Percentiles rank a stretch among this genome's conserved stretches.
These are phyloP conservation scores for Hypocreales sp. DNA, from an alignment of 2,329 filamentous ascomycete species.

Conservation along the genomic window DNA sequence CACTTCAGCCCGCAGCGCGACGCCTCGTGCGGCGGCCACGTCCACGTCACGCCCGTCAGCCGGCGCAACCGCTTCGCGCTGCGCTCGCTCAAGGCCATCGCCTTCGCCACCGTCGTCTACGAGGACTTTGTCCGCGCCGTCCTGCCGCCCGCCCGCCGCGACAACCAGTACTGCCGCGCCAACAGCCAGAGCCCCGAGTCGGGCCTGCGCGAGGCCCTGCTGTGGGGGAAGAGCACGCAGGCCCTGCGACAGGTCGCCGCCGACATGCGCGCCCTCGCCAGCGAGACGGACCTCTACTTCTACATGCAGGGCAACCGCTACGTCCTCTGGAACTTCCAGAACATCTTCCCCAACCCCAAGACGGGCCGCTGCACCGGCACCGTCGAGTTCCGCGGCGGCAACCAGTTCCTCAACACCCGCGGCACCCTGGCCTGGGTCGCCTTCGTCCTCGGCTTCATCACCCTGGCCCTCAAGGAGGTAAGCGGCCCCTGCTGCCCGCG, in stretches of 20 bases:
- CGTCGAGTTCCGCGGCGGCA: conserved; percentile 23
- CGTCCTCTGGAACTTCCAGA: conserved; percentile 25
- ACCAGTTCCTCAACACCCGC: conserved; percentile 20
- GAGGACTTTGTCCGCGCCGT: conserved; percentile 18
- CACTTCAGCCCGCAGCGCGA: conserved; percentile 21
- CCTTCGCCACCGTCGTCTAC: conserved; percentile 18
- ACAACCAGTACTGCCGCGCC: conserved; percentile 19
- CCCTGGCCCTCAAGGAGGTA: conserved; percentile 19
- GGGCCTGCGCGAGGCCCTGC: conserved; percentile 13
- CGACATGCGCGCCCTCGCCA: conserved; percentile 10
- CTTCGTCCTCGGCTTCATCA: conserved; percentile 22
- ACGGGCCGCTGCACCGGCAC: conserved; percentile 20
- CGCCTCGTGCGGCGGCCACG: conserved; percentile 21
- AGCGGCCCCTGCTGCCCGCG: conserved; percentile 1
- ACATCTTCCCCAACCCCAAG: conserved; percentile 20
- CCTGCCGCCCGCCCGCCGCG: conserved; percentile 15
- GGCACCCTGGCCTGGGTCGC: conserved; percentile 22
- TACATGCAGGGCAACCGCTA: conserved; percentile 24
- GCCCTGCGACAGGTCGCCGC: conserved; percentile 13
- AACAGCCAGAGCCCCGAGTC: conserved; percentile 17
- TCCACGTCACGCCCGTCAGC: conserved; percentile 21
- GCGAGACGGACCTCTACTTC: conserved; percentile 16
- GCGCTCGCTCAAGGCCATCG: conserved; percentile 18
- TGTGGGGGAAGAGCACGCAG: conserved; percentile 11
- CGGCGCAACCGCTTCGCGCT: conserved; percentile 18